phyloP scores from a whole-genome alignment of 169 alveolate genomes.

The Plasmodium fragile region DNA sequence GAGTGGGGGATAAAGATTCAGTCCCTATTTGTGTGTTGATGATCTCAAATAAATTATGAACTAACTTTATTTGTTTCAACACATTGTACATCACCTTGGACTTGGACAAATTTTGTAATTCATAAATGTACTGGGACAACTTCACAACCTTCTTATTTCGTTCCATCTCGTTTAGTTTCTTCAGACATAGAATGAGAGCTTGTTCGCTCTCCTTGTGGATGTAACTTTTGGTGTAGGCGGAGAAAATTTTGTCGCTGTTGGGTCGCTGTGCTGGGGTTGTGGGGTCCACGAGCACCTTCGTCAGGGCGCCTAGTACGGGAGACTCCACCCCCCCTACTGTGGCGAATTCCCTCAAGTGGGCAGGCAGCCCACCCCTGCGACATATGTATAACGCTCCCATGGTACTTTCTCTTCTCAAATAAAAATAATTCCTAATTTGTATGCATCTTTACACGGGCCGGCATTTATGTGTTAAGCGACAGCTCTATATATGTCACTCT shows the following conservation, averaged over 20 bases:
- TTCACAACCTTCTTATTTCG: slow-evolving; percentile 8
- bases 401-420: not conserved
- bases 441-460: not conserved
- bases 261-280: not conserved
- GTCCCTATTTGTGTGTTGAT: slow-evolving; percentile 12
- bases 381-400: not conserved
- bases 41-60: slow-evolving; percentile 12
- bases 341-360: not conserved
- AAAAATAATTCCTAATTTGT: not conserved
- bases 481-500: not conserved
- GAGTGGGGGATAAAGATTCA: slow-evolving; percentile 30
- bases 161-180: slow-evolving; percentile 53
- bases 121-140: slow-evolving; percentile 30
- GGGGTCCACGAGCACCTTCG: not conserved
- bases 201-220: slow-evolving; percentile 69
- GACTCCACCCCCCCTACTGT: not conserved
- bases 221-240: slow-evolving; percentile 47
- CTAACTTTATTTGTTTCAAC: slow-evolving; percentile 27
- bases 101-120: slow-evolving; percentile 50
- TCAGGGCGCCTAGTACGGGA: not conserved
- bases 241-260: slow-evolving; percentile 36
- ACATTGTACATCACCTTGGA: slow-evolving; percentile 33
- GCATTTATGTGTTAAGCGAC: not conserved
- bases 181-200: slow-evolving; percentile 20
- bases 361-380: not conserved